Conservation (phyloP, 1,284 basidiomycete genomes). For the Sporisorium scitamineum region DNA sequence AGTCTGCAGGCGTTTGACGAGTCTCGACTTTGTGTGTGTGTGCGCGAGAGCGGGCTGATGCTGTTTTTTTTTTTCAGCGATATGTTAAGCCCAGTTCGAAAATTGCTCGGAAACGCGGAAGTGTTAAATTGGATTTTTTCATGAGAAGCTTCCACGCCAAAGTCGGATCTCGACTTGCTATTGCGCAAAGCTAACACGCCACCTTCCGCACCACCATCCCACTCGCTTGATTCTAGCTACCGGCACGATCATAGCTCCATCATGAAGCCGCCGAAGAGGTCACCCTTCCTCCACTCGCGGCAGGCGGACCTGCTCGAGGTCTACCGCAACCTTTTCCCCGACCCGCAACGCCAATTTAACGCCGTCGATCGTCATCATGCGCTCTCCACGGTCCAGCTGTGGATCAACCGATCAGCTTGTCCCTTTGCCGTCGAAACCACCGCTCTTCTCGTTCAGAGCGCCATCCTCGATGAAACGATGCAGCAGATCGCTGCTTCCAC, state of each 20-base stretch:
- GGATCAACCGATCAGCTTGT: constrained; percentile 63
- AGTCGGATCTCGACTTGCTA: not conserved
- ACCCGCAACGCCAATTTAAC: constrained; percentile 18
- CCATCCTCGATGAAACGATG: constrained; percentile 55
- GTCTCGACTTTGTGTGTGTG: not conserved
- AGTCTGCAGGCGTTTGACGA: not conserved
- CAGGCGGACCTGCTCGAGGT: constrained; percentile 46
- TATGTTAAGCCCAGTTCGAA: not conserved
- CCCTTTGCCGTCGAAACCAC: constrained; percentile 66
- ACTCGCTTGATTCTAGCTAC: too few relatives aligned
- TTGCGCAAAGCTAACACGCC: not conserved
- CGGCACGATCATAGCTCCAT: not conserved
- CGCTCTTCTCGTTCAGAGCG: constrained; percentile 55
- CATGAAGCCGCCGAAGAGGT: constrained; percentile 52
- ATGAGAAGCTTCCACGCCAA: too few relatives aligned
- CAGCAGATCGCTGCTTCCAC: constrained; percentile 27
- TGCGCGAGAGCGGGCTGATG: too few relatives aligned
- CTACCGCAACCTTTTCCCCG: constrained; percentile 47
- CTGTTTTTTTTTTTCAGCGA: too few relatives aligned
- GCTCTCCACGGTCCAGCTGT: constrained; percentile 55
- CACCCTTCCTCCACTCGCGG: constrained; percentile 45
- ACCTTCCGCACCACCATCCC: not conserved
- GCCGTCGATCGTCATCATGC: constrained; percentile 19
- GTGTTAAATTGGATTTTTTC: constrained; percentile 13
- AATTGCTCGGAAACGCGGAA: constrained; percentile 26